Base-by-base conservation (phyloP, 2,329 filamentous ascomycete species). In the Fusarium albidum region DNA sequence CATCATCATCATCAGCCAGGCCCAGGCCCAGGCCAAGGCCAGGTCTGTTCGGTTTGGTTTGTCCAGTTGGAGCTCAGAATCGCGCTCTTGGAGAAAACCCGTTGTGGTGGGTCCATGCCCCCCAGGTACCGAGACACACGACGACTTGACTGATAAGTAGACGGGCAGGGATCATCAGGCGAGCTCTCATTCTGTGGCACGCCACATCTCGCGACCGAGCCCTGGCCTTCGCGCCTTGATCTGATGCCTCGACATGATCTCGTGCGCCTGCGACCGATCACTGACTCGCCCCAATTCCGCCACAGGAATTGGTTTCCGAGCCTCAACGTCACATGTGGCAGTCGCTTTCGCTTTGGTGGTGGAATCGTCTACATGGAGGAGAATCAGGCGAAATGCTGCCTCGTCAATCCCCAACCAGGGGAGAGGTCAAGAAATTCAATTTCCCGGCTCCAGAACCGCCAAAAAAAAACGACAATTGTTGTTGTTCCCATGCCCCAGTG, bases 151-250 rank as follows among this genome's bases (percentile, higher is more conserved):
- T 61, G 62, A 64, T 66, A 67, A 57, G 60, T 65, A 59, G 61
- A 39, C 40, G 31, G 29, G 37, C 65, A 64, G 51, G 65, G 65
- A 59, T 68, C 61, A 64, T 66, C 65, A 68, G 63, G 50, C 63
- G 61, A 68, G 65, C 61, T 59, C 59, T 60, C 51, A 59, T 55
- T 44, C 42, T 42, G 54, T 55, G 57, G 65, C 63, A 62, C 59
- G 57, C 65, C 61, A 68, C 59, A 65, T 64, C 65, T 66, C 56
- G 52, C 61, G 61, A 65, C 63, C 59, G 28, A 40, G 52, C 55
- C 59, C 59, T 58, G 60, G 48, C 39, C 55, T 57, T 32, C 45
- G 46, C 48, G 53, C 45, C 49, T 66, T 62, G 52, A 66, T 63
- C 55, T 57, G 53, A 62, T 66, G 52, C 55, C 57, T 65, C 51